These are phyloP conservation scores for Setaria italica DNA, from an alignment of 202 grass and related monocot genomes.

Conservation along the genomic window DNA sequence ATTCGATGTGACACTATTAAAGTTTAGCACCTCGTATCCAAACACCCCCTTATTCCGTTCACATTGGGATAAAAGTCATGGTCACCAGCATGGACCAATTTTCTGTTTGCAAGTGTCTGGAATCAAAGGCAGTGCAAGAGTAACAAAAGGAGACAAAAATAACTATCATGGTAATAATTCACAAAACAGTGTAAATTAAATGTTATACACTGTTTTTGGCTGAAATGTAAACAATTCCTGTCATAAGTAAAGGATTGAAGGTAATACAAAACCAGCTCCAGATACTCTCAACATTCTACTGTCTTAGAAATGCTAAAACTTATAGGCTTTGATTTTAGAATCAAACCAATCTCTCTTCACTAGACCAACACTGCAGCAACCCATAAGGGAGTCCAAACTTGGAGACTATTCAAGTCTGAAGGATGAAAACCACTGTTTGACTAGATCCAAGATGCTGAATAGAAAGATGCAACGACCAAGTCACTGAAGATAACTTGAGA, in stretches of 20 bases:
- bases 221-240: neutral
- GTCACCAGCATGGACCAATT: conserved; percentile 23
- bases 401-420: conserved; percentile 1
- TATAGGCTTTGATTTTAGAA: neutral
- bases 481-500: conserved; percentile 21
- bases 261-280: neutral
- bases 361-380: neutral
- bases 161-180: conserved; percentile 4
- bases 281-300: neutral
- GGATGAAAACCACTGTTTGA: conserved; percentile 13
- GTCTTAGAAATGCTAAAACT: conserved; percentile 12
- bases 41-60: conserved; percentile 54
- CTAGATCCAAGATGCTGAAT: conserved; percentile 48
- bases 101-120: conserved; percentile 32
- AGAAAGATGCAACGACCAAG: conserved; percentile 20
- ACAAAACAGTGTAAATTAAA: neutral
- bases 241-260: neutral
- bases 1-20: too few relatives aligned
- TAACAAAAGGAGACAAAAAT: neutral
- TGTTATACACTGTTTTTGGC: neutral
- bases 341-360: conserved; percentile 5
- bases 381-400: conserved; percentile 26
- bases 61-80: conserved; percentile 36
- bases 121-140: conserved; percentile 20
- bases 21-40: too few relatives aligned